Evolutionary conservation across 2,329 filamentous ascomycete species (phyloP).

Genomic region (Cladosporium velox): DNA sequence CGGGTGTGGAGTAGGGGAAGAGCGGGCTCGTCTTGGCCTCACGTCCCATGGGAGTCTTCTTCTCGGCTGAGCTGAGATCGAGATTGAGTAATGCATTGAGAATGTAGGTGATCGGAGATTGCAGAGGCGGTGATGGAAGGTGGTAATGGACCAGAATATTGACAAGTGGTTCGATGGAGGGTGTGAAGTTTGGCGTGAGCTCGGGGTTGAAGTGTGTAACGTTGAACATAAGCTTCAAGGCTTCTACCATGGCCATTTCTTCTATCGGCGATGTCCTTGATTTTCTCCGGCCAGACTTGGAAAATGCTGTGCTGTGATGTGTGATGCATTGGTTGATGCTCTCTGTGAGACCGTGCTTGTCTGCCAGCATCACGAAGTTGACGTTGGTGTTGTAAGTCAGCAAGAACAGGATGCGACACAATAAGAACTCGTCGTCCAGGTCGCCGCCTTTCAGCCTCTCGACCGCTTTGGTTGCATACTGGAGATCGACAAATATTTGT

Average conservation of each 20-base stretch:
- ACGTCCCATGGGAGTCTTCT: conserved; percentile 30
- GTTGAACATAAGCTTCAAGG: conserved; percentile 86
- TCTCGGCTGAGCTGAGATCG: conserved; percentile 14
- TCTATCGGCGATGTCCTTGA: conserved; percentile 58
- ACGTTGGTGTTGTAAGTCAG: conserved; percentile 75
- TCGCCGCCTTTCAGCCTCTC: conserved; percentile 69
- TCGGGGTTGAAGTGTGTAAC: conserved; percentile 73
- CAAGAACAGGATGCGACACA: conserved; percentile 75
- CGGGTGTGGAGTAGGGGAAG: conserved; percentile 66
- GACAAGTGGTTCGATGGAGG: conserved; percentile 69
- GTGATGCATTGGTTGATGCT: conserved; percentile 67
- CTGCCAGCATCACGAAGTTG: conserved; percentile 65
- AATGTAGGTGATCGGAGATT: conserved; percentile 69
- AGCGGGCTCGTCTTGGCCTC: conserved; percentile 54
- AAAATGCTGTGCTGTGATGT: conserved; percentile 32
- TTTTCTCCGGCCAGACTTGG: conserved; percentile 44
- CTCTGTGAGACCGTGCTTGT: conserved; percentile 66
- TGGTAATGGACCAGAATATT: conserved; percentile 66
- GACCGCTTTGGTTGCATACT: conserved; percentile 67
- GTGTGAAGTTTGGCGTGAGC: conserved; percentile 62
- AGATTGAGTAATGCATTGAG: conserved; percentile 83
- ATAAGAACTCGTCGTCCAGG: conserved; percentile 82
- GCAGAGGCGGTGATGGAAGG: conserved; percentile 65
- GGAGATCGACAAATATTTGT: conserved; percentile 72
- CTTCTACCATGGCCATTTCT: conserved; percentile 79